Evolutionary conservation across 2,329 filamentous ascomycete species (phyloP), one percentile per base, ranked within the genome.

Genomic region (Ophiostoma ulmi): DNA sequence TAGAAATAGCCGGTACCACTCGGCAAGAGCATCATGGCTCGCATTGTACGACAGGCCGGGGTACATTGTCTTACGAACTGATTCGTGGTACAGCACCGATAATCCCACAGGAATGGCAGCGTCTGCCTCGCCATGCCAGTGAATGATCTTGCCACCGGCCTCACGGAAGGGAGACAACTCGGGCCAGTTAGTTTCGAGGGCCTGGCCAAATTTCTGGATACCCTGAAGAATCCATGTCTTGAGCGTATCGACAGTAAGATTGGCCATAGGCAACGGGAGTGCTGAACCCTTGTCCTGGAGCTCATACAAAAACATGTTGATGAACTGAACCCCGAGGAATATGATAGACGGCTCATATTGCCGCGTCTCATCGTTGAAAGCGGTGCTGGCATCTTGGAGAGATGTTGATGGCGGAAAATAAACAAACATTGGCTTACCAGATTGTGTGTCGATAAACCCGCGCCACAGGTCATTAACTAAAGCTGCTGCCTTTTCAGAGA

Each of bases 1-100:
- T 5, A 58, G 52, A 58, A 58, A 31, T 13, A 58, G n/a, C n/a
- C 52, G 20, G 22, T 58, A 31, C 52, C 20, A 58, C 5, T 58
- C 52, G n/a, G 52, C 20, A 5, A 22, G 52, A 26, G 52, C 52
- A 58, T 58, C 52, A 14, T 58, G 52, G 22, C 52, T 58, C 11
- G 52, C 22, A 58, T 58, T 58, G 52, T 58, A 58, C n/a, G 20
- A 58, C n/a, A 58, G 22, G 20, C 52, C 52, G 52, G 52, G 52
- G 22, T 58, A 58, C 52, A 58, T 58, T 58, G 52, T 58, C 52
- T 58, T 58, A 4, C 52, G 52, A 11, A 58, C 52, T 26, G 52
- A 58, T 22, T 58, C 52, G 52, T 58, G 52, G 52, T 58, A 58
- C 1, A 58, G 52, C n/a, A 58, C 22, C 52, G 52, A 58, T 4